Evolutionary conservation across 768 basidiomycete species (phyloP).

Genomic region (Tubosaeta sp.): DNA sequence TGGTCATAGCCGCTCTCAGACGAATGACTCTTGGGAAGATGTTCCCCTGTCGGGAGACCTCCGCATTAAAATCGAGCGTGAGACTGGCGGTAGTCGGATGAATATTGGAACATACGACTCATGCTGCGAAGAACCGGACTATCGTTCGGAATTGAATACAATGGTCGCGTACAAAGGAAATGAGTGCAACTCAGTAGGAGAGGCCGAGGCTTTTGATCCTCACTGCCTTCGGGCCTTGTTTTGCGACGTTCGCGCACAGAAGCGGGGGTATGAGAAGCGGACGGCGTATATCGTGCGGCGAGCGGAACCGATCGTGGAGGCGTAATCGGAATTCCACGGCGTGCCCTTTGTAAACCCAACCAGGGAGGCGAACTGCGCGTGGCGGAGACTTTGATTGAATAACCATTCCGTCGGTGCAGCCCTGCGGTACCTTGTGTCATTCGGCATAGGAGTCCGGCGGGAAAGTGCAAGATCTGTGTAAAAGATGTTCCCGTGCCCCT

Average conservation of each 20-base stretch:
- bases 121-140: constrained; percentile 2
- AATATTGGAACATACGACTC: background rate
- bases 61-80: background rate
- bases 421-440: background rate
- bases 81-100: constrained; percentile 7
- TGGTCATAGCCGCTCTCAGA: background rate
- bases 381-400: background rate
- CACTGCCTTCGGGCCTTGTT: constrained; percentile 19
- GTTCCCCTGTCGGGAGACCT: background rate
- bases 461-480: background rate
- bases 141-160: background rate
- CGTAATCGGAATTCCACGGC: constrained; percentile 24
- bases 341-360: constrained; percentile 1
- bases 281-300: constrained; percentile 11
- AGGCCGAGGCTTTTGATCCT: constrained; percentile 14
- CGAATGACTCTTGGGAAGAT: background rate
- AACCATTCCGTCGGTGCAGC: background rate
- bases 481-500: background rate
- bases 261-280: constrained; percentile 17
- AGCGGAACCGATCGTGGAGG: constrained; percentile 8
- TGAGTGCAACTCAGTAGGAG: constrained; percentile 6
- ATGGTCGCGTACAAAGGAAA: constrained; percentile 5
- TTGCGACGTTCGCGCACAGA: constrained; percentile 16
- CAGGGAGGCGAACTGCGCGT: constrained; percentile 1
- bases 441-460: background rate